Evolutionary conservation across 2,329 filamentous ascomycete genomes (phyloP).

Genomic region (Xylaria multiplex): DNA sequence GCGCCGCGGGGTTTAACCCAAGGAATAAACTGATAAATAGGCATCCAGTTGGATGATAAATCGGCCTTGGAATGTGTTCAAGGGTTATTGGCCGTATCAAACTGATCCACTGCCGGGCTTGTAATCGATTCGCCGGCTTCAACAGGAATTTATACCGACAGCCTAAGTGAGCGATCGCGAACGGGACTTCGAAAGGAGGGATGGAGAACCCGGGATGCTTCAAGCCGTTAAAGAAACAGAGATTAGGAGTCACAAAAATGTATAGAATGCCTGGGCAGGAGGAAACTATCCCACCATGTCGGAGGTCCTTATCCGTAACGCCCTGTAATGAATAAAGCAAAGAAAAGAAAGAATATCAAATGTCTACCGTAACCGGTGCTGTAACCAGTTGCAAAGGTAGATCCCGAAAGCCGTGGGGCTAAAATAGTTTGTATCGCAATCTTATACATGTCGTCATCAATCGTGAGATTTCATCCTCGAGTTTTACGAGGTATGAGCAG

Average conservation of each 20-base stretch:
- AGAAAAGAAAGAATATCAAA: slow-evolving; percentile 14
- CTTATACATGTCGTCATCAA: slow-evolving; percentile 50
- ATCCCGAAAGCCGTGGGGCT: slow-evolving; percentile 47
- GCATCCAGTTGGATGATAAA: slow-evolving; percentile 12
- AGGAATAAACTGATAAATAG: slow-evolving; percentile 15
- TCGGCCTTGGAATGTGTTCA: slow-evolving; percentile 1
- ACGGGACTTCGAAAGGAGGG: slow-evolving; percentile 29
- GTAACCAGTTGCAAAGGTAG: slow-evolving; percentile 30
- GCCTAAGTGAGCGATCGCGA: slow-evolving; percentile 28
- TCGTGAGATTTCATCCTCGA: slow-evolving; percentile 43
- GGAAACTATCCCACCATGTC: slow-evolving; percentile 33
- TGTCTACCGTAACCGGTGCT: slow-evolving; percentile 27
- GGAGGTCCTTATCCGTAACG: slow-evolving; percentile 38
- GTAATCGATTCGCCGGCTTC: slow-evolving; percentile 29
- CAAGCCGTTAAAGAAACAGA: slow-evolving; percentile 19
- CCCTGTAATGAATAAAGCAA: slow-evolving; percentile 40
- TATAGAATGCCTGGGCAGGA: slow-evolving; percentile 37
- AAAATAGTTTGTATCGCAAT: slow-evolving; percentile 46
- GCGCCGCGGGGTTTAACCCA: slow-evolving; percentile 6
- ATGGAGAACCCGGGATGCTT: slow-evolving; percentile 8
- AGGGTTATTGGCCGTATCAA: slow-evolving; percentile 18
- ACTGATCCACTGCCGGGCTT: slow-evolving; percentile 36
- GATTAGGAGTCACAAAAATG: slow-evolving; percentile 29
- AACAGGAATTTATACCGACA: slow-evolving; percentile 38
- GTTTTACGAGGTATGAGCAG: slow-evolving; percentile 56